Evolutionary conservation across 441 rosid genomes (phyloP).

Genomic region (Pelargonium citronellum): DNA sequence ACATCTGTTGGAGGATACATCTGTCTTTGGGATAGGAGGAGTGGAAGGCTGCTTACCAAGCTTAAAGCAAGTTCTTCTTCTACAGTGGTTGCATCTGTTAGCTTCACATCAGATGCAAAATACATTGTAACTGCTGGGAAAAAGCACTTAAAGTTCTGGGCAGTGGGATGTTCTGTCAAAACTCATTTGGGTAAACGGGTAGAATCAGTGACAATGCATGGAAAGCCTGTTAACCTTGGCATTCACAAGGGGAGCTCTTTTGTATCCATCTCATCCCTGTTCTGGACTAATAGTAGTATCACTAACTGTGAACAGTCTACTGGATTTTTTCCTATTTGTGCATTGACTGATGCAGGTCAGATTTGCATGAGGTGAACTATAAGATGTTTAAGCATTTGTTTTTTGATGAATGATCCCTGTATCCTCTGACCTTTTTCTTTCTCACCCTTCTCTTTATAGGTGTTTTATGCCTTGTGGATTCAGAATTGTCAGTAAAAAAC

Average conservation of each 20-base stretch:
- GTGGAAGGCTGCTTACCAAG: conserved; percentile 48
- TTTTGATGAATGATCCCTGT: conserved; percentile 19
- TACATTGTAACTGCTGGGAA: conserved; percentile 69
- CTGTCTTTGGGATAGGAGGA: conserved; percentile 78
- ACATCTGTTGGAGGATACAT: conserved; percentile 79
- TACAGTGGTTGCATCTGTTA: conserved; percentile 54
- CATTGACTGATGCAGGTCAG: conserved; percentile 67
- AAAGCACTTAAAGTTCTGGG: conserved; percentile 76
- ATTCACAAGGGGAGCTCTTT: conserved; percentile 61
- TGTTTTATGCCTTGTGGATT: conserved; percentile 50
- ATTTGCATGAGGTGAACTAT: conserved; percentile 16
- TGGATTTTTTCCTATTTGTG: conserved; percentile 39
- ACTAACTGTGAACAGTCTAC: conserved; percentile 30
- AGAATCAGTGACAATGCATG: conserved; percentile 36
- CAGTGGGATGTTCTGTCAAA: conserved; percentile 48
- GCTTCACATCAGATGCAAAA: conserved; percentile 62
- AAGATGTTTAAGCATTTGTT: conserved; percentile 21
- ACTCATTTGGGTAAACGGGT: conserved; percentile 43
- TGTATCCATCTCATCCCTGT: conserved; percentile 51
- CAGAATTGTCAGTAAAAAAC: conserved; percentile 41
- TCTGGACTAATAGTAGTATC: conserved; percentile 20
- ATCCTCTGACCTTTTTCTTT: conserved; percentile 17
- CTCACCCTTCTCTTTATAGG: conserved; percentile 37
- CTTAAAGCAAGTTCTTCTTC: conserved; percentile 60
- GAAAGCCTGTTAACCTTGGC: conserved; percentile 55